These are phyloP conservation scores for Apiospora arundinis DNA, from an alignment of 2,329 filamentous ascomycete genomes.

Conservation along the genomic window DNA sequence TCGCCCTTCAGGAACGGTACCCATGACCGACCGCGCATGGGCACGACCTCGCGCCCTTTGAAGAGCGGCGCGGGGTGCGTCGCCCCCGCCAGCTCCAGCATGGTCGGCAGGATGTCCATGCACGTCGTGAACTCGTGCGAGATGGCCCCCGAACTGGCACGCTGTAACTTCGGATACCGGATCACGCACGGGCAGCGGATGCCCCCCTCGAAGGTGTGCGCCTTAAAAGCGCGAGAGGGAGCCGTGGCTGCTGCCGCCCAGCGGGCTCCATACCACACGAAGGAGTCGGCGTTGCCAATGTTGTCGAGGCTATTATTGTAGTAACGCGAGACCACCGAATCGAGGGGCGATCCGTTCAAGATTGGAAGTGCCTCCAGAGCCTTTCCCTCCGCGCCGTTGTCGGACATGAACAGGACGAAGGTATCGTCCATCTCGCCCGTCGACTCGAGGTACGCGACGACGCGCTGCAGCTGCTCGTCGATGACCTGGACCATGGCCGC, in stretches of 20 bases:
- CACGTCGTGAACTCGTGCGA: constrained; percentile 52
- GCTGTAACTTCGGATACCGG: neutral
- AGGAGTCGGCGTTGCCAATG: constrained; percentile 58
- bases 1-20: constrained; percentile 27
- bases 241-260: constrained; percentile 52
- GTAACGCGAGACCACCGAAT: constrained; percentile 39
- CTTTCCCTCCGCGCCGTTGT: constrained; percentile 48
- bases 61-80: constrained; percentile 40
- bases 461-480: neutral
- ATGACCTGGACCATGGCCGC: neutral
- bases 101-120: constrained; percentile 57
- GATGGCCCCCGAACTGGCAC: neutral
- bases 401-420: constrained; percentile 60
- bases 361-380: constrained; percentile 31
- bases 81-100: constrained; percentile 54
- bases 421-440: constrained; percentile 59
- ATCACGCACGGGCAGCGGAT: constrained; percentile 58
- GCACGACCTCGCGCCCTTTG: constrained; percentile 25
- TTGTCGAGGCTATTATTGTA: constrained; percentile 64
- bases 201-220: constrained; percentile 54
- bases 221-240: constrained; percentile 37
- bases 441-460: neutral
- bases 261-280: constrained; percentile 63
- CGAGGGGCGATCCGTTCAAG: constrained; percentile 8
- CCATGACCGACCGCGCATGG: neutral